A percentile compares a stretch with the other conserved stretches of the same genome.
phyloP scores from a whole-genome alignment of 1,284 basidiomycete species.

The Filobasidium uniguttulatum region DNA sequence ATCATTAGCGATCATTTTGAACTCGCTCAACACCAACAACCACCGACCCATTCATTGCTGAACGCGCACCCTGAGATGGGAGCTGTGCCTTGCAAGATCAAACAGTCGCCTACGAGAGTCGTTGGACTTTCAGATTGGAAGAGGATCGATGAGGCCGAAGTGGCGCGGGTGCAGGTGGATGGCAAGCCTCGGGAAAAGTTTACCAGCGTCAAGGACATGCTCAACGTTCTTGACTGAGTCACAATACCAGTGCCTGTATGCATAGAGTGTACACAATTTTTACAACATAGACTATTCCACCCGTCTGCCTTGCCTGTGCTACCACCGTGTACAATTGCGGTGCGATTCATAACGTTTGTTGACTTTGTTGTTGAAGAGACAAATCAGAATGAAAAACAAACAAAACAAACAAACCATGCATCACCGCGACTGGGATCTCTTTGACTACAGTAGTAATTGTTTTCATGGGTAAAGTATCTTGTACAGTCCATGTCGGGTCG shows the following conservation, averaged over 20 bases:
- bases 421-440: too few relatives aligned
- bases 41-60: not conserved
- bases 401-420: too few relatives aligned
- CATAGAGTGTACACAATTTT: too few relatives aligned
- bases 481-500: too few relatives aligned
- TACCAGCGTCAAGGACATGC: slow-evolving; percentile 46
- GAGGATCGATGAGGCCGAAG: slow-evolving; percentile 28
- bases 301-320: too few relatives aligned
- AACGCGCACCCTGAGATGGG: slow-evolving; percentile 15
- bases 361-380: too few relatives aligned
- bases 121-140: slow-evolving; percentile 28
- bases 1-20: slow-evolving; percentile 26
- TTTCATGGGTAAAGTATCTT: too few relatives aligned
- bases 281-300: too few relatives aligned
- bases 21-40: slow-evolving; percentile 6
- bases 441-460: too few relatives aligned
- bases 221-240: slow-evolving; percentile 29
- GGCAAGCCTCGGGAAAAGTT: slow-evolving; percentile 32
- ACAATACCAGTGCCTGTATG: not conserved
- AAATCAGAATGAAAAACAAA: too few relatives aligned
- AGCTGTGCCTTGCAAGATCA: slow-evolving; percentile 22
- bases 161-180: slow-evolving; percentile 18
- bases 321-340: too few relatives aligned
- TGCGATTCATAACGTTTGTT: too few relatives aligned
- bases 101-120: slow-evolving; percentile 14